Conservation (phyloP, 768 basidiomycete genomes). For the Tephrocybe sp. region DNA sequence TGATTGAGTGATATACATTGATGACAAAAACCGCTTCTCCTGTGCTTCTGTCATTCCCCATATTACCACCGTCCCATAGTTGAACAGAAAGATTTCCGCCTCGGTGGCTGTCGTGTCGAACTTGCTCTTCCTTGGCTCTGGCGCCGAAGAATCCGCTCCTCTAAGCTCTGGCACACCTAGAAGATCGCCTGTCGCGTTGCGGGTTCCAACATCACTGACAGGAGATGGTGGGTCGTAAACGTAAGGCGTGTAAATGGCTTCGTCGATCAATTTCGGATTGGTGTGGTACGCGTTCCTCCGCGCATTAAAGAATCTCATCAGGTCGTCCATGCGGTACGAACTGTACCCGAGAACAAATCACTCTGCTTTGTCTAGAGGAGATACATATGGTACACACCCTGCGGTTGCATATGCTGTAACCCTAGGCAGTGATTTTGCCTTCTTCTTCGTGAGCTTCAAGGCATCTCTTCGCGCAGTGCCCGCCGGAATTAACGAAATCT, state of each 20-base stretch:
- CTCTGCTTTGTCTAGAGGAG: not conserved
- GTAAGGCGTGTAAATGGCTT: constrained; percentile 93
- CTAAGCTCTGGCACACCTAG: constrained; percentile 76
- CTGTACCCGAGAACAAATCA: constrained; percentile 37
- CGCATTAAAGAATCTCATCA: constrained; percentile 89
- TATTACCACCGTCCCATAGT: constrained; percentile 93
- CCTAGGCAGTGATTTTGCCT: constrained; percentile 86
- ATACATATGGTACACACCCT: constrained; percentile 47
- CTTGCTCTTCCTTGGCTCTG: constrained; percentile 59
- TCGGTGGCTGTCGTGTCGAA: constrained; percentile 66
- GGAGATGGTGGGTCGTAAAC: constrained; percentile 59
- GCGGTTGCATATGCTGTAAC: constrained; percentile 98
- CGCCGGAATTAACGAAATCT: constrained; percentile 91
- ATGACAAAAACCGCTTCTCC: constrained; percentile 87
- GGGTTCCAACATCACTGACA: constrained; percentile 29
- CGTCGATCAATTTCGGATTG: constrained; percentile 85
- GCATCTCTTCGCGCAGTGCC: constrained; percentile 94
- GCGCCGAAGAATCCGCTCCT: constrained; percentile 31
- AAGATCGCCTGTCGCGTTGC: constrained; percentile 63
- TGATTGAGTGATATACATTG: constrained; percentile 61
- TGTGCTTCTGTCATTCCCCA: constrained; percentile 98
- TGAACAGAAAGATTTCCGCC: constrained; percentile 91
- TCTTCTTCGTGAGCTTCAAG: constrained; percentile 87
- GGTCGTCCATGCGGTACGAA: constrained; percentile 85
- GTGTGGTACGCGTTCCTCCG: constrained; percentile 82